Percentiles rank a stretch among this genome's conserved stretches.
Evolutionary conservation across 2,329 filamentous ascomycete species (phyloP).

Genomic region (Calycina herbarum): DNA sequence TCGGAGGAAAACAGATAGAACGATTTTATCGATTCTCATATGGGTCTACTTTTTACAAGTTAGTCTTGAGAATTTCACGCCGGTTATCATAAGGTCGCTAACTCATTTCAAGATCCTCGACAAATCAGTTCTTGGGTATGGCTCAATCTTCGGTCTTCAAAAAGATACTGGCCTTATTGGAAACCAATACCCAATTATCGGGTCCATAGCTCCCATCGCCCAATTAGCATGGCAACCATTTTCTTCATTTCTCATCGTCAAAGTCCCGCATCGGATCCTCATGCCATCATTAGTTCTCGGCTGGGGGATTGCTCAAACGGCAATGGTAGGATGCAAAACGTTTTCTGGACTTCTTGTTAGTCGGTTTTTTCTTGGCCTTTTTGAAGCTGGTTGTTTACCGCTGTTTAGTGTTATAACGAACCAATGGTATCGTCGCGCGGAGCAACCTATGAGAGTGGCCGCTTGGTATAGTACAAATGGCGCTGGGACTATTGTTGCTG

Average conservation of each 20-base stretch:
- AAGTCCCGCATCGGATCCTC: constrained; percentile 57
- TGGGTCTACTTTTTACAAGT: constrained; percentile 60
- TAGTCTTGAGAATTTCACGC: background rate
- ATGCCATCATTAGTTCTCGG: constrained; percentile 52
- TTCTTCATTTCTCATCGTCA: constrained; percentile 59
- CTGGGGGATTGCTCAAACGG: constrained; percentile 49
- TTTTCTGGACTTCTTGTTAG: constrained; percentile 76
- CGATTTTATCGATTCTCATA: constrained; percentile 54
- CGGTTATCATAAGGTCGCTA: background rate
- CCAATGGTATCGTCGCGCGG: constrained; percentile 42
- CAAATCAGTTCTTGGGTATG: constrained; percentile 54
- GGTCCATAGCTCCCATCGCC: constrained; percentile 58
- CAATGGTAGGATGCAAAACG: constrained; percentile 51
- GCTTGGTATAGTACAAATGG: constrained; percentile 40
- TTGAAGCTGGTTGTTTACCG: constrained; percentile 59
- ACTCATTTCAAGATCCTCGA: constrained; percentile 43
- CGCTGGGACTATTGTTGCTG: constrained; percentile 35
- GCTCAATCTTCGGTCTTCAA: constrained; percentile 58
- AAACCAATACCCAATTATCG: constrained; percentile 53
- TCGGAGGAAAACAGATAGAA: constrained; percentile 59
- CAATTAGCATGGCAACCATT: constrained; percentile 63
- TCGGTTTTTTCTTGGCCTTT: constrained; percentile 80
- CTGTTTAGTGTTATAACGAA: constrained; percentile 42
- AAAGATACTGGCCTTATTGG: constrained; percentile 54
- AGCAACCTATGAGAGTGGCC: constrained; percentile 41